Base-by-base conservation (phyloP, 495 filamentous ascomycete genomes). In the Zalerion maritima region DNA sequence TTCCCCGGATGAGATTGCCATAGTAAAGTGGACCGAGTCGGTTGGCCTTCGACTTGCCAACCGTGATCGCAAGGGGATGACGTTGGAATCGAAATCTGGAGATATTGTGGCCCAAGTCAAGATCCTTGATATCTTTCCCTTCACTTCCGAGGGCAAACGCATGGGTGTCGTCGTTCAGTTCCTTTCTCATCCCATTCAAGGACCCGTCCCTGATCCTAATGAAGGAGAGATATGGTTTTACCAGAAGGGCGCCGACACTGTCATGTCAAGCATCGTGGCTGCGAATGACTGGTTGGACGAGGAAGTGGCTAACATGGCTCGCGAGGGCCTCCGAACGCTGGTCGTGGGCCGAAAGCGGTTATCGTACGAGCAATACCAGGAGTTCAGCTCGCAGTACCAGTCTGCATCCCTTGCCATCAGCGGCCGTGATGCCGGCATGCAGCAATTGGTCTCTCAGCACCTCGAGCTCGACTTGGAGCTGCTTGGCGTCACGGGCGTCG, bases 81-180 rank as follows among this genome's bases (percentile, higher is more conserved):
- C 67, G 5, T 65, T 99, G 7, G 75, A 86, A 42, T 84, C 75
- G 2, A 72, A 75, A n/a, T 81, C 73, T 1, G 78, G 79, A 9
- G 67, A 75, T 29, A 48, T 73, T 8, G 81, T 87, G 9, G 82
- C 94, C 16, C 78, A 75, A n/a, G 86, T 85, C 9, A 74, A 73
- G 19, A 89, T 96, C 18, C 64, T 96, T 2, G 84, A 96, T 28
- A 73, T 99, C 2, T 99, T 99, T 43, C 91, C 91, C 2, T 96
- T 99, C 49, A 99, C 91, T 5, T 92, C 82, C 2, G 86, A 96
- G 29, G 84, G 85, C 32, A 99, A 99, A 52, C 69, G 91, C 15
- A 99, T 99, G 91, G 91, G 91, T n/a, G 81, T 96, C 34, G 75
- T 96, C 36, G 76, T 93, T 13, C 78, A 81, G 38, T 99, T 96